A percentile compares a stretch with the other conserved stretches of the same genome.
phyloP scores from a whole-genome alignment of 2,329 filamentous ascomycete genomes.

The Talaromyces sp. region DNA sequence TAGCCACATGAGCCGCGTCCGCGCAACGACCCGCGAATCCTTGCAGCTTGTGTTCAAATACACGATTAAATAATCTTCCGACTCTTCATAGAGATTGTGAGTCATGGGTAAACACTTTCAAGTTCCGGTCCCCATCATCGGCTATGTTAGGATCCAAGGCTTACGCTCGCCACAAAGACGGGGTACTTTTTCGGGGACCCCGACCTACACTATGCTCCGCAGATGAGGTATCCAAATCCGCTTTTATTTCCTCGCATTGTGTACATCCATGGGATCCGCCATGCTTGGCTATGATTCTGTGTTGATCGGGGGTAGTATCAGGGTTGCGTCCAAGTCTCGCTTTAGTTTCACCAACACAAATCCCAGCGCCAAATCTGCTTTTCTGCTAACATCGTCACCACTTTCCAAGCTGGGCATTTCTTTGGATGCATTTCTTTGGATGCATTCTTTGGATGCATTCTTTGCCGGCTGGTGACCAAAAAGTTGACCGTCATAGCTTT shows the following conservation, averaged over 20 bases:
- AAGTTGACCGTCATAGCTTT: slow-evolving; percentile 53
- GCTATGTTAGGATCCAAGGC: neutral
- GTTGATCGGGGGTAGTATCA: slow-evolving; percentile 11
- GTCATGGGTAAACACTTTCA: neutral
- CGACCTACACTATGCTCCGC: neutral
- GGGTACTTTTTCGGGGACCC: neutral
- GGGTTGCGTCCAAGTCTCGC: neutral
- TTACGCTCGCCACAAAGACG: neutral
- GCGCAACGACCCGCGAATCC: neutral
- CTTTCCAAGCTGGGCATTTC: slow-evolving; percentile 67
- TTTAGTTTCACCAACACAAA: neutral
- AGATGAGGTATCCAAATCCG: neutral
- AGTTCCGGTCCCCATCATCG: neutral
- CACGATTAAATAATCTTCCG: neutral
- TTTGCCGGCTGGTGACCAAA: slow-evolving; percentile 44
- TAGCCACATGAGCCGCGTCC: neutral
- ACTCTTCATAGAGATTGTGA: neutral
- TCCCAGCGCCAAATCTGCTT: neutral
- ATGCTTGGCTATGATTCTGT: slow-evolving; percentile 16
- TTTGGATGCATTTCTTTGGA: slow-evolving; percentile 16
- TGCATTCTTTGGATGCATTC: slow-evolving; percentile 43
- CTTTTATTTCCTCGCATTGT: slow-evolving; percentile 9
- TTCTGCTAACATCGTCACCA: slow-evolving; percentile 57
- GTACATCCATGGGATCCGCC: slow-evolving; percentile 24
- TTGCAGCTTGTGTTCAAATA: neutral